phyloP scores from a whole-genome alignment of 1,284 basidiomycete genomes.

The Leucoagaricus sp. region DNA sequence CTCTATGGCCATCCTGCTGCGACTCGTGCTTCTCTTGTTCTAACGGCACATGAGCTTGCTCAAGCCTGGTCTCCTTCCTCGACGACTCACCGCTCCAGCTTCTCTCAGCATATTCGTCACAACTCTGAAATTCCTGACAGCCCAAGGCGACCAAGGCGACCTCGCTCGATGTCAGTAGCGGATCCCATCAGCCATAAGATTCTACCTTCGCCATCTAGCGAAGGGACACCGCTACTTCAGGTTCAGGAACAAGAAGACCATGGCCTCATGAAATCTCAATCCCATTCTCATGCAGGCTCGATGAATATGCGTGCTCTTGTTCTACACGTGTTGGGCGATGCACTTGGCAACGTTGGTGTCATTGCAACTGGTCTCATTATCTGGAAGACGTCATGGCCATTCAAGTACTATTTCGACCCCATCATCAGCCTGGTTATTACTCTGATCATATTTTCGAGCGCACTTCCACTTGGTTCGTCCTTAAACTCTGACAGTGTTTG shows the following conservation, averaged over 20 bases:
- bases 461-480: conserved; percentile 83
- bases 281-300: conserved; percentile 69
- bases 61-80: conserved; percentile 54
- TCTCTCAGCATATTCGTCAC: conserved; percentile 29
- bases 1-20: conserved; percentile 87
- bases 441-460: conserved; percentile 94
- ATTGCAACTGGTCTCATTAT: conserved; percentile 94
- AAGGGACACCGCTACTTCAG: conserved; percentile 7
- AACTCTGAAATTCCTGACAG: conserved; percentile 25
- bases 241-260: background rate
- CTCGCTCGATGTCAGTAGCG: conserved; percentile 1
- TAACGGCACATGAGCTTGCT: conserved; percentile 84
- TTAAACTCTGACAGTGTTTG: background rate
- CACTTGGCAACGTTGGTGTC: conserved; percentile 96
- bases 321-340: conserved; percentile 95
- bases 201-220: background rate
- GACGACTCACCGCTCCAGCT: conserved; percentile 29
- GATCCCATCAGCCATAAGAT: conserved; percentile 8
- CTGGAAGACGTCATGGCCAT: conserved; percentile 79
- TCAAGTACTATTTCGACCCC: conserved; percentile 93
- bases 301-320: conserved; percentile 99
- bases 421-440: conserved; percentile 95
- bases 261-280: conserved; percentile 29
- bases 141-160: background rate
- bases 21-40: conserved; percentile 86